A percentile compares a stretch with the other conserved stretches of the same genome.
These are phyloP conservation scores for Penicillium nordicum DNA, from an alignment of 2,329 filamentous ascomycete genomes.

Conservation along the genomic window DNA sequence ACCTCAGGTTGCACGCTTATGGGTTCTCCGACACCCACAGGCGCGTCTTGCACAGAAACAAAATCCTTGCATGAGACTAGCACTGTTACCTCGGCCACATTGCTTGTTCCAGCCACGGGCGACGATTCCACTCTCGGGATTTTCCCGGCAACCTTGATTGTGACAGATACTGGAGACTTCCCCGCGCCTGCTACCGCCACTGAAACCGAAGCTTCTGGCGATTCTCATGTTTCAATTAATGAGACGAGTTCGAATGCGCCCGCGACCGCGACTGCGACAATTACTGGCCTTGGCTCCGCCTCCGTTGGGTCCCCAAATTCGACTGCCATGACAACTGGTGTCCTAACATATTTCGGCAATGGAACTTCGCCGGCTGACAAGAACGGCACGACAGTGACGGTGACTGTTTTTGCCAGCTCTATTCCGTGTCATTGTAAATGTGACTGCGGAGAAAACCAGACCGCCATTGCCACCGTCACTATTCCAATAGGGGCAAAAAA, in stretches of 20 bases:
- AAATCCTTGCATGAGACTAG: background rate
- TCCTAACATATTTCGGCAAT: background rate
- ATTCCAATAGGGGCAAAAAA: background rate
- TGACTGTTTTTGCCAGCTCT: background rate
- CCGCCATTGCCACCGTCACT: background rate
- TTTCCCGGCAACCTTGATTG: conserved; percentile 1
- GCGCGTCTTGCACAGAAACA: conserved; percentile 1
- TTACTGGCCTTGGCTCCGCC: too few species aligned
- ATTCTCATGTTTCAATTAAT: background rate
- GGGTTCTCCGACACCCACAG: background rate
- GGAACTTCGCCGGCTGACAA: background rate
- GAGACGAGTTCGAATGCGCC: background rate
- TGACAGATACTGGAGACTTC: conserved; percentile 1
- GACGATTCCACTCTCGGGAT: background rate
- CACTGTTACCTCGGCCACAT: background rate
- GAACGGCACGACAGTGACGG: background rate
- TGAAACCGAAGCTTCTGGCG: background rate
- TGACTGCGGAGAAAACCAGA: background rate
- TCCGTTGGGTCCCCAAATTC: background rate
- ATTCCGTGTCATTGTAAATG: background rate
- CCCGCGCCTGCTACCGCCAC: background rate
- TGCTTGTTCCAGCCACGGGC: background rate
- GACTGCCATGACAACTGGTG: background rate
- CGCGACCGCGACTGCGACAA: background rate
- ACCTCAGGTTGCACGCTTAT: conserved; percentile 1